These are phyloP conservation scores for Vickermania spadyakhi DNA, from an alignment of 208 protist species.

Conservation along the genomic window DNA sequence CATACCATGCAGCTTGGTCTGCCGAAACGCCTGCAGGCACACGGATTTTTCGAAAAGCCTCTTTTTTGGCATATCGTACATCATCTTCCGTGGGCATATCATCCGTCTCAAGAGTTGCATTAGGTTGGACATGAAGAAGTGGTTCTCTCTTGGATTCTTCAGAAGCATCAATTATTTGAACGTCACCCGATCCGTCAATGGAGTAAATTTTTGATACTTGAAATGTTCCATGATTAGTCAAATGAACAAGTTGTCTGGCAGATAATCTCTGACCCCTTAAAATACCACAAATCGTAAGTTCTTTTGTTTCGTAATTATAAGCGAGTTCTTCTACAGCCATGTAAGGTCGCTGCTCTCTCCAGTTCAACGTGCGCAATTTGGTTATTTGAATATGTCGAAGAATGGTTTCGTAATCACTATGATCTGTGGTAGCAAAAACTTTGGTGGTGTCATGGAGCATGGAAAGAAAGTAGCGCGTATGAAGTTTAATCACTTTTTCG, in stretches of 20 bases:
- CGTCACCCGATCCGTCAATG: constrained; percentile 12
- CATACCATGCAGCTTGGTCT: constrained; percentile 74
- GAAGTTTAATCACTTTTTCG: constrained; percentile 71
- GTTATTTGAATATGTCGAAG: constrained; percentile 59
- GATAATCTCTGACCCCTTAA: constrained; percentile 66
- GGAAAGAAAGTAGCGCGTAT: constrained; percentile 81
- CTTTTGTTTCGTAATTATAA: constrained; percentile 29
- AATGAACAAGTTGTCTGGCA: constrained; percentile 69
- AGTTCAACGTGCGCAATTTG: constrained; percentile 60
- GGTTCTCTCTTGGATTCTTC: constrained; percentile 51
- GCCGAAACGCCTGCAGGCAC: constrained; percentile 59
- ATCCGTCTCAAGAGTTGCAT: constrained; percentile 58
- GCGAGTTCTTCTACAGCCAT: constrained; percentile 45
- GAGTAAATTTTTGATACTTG: constrained; percentile 60
- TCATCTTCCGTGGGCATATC: constrained; percentile 65
- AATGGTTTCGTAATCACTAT: constrained; percentile 34
- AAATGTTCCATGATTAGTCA: constrained; percentile 85
- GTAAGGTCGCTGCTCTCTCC: constrained; percentile 83
- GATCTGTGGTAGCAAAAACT: constrained; percentile 32
- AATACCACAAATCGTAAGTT: constrained; percentile 57
- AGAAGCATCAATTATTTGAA: constrained; percentile 33
- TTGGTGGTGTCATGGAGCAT: constrained; percentile 69
- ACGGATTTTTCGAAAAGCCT: constrained; percentile 29
- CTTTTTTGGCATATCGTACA: constrained; percentile 40
- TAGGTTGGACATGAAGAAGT: constrained; percentile 67